Evolutionary conservation across 2,329 filamentous ascomycete genomes (phyloP).

Genomic region (Macrophomina tecta): DNA sequence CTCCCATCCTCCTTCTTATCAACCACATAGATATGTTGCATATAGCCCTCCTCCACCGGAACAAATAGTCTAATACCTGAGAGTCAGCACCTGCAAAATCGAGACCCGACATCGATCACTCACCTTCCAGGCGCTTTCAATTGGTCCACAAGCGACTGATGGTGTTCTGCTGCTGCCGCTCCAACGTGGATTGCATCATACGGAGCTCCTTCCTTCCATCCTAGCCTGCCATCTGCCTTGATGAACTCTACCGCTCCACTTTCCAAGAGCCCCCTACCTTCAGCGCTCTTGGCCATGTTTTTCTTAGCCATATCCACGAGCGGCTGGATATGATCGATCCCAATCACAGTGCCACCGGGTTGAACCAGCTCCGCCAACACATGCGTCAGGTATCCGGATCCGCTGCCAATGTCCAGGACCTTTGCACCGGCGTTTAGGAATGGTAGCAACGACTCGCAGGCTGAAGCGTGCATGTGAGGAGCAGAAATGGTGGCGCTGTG

Average conservation of each 20-base stretch:
- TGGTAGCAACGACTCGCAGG: conserved; percentile 66
- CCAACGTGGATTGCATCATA: conserved; percentile 98
- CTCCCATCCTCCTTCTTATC: conserved; percentile 72
- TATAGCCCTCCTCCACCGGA: conserved; percentile 64
- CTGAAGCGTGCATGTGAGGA: conserved; percentile 74
- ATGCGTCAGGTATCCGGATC: conserved; percentile 79
- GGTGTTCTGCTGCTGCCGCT: conserved; percentile 77
- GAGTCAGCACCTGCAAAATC: not conserved
- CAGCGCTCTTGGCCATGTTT: conserved; percentile 53
- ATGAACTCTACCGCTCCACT: conserved; percentile 72
- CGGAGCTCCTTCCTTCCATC: conserved; percentile 55
- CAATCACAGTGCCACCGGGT: conserved; percentile 52
- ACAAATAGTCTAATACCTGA: conserved; percentile 68
- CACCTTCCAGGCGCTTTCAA: conserved; percentile 72
- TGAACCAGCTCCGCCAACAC: conserved; percentile 80
- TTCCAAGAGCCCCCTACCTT: conserved; percentile 63
- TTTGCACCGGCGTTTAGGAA: conserved; percentile 59
- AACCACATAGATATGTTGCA: conserved; percentile 75
- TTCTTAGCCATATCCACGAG: conserved; percentile 48
- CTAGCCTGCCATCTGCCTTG: conserved; percentile 67
- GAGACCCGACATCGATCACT: not conserved
- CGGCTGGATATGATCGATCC: conserved; percentile 57
- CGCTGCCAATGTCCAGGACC: conserved; percentile 57
- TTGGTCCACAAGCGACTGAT: conserved; percentile 75
- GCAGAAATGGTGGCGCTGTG: conserved; percentile 73